Percentiles rank a stretch among this genome's conserved stretches.
Evolutionary conservation across 2,329 filamentous ascomycete species (phyloP).

Genomic region (Fusarium nurragi): DNA sequence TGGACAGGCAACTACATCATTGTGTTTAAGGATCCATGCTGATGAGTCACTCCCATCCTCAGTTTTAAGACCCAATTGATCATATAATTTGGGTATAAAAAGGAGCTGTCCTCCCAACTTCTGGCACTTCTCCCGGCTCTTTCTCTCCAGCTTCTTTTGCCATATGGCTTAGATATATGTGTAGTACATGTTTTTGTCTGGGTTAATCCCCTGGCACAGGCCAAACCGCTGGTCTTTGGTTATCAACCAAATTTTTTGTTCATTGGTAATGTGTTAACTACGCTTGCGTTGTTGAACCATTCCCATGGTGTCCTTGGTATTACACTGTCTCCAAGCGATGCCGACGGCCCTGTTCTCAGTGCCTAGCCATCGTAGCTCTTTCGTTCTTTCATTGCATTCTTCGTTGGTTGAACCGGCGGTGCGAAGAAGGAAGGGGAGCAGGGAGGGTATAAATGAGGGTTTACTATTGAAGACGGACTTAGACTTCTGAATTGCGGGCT

Average conservation of each 20-base stretch:
- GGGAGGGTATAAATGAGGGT: too few relatives aligned
- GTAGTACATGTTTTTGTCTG: slow-evolving; percentile 46
- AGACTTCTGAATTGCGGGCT: too few relatives aligned
- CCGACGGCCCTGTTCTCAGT: background rate
- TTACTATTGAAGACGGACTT: too few relatives aligned
- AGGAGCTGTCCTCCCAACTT: background rate
- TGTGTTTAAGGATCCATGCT: background rate
- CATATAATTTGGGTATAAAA: slow-evolving; percentile 20
- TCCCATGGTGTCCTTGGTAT: slow-evolving; percentile 42
- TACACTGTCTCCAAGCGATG: slow-evolving; percentile 42
- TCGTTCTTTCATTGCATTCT: slow-evolving; percentile 40
- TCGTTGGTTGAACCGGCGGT: slow-evolving; percentile 37
- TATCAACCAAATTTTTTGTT: slow-evolving; percentile 36
- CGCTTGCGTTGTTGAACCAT: slow-evolving; percentile 33
- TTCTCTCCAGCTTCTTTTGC: slow-evolving; percentile 37
- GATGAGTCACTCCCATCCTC: slow-evolving; percentile 6
- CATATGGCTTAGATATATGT: slow-evolving; percentile 39
- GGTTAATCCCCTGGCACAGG: slow-evolving; percentile 38
- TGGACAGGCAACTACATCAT: too few relatives aligned
- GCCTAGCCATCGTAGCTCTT: background rate
- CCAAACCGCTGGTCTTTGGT: background rate
- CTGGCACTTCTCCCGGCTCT: slow-evolving; percentile 11
- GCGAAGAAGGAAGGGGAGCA: slow-evolving; percentile 40
- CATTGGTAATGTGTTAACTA: slow-evolving; percentile 8
- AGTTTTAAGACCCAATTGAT: slow-evolving; percentile 2